A percentile compares a stretch with the other conserved stretches of the same genome.
Evolutionary conservation across 495 filamentous ascomycete genomes (phyloP).

Genomic region (Penicillium canariense): DNA sequence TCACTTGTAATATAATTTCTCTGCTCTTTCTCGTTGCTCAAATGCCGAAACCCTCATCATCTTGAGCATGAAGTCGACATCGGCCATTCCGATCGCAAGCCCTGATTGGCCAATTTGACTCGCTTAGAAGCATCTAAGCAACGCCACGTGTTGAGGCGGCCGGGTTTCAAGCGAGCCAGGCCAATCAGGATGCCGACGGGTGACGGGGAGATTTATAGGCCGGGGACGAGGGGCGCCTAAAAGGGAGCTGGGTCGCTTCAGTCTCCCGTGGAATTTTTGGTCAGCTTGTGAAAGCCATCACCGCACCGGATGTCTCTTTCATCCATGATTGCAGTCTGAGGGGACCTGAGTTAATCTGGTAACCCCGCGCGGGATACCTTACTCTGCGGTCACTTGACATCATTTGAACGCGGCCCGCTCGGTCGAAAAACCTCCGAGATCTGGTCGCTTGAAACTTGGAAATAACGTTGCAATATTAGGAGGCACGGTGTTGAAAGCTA

Average conservation of each 20-base stretch:
- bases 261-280: background rate
- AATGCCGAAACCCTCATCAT: background rate
- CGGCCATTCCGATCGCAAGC: background rate
- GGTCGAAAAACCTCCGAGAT: background rate
- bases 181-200: conserved; percentile 4
- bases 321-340: background rate
- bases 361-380: background rate
- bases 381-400: conserved; percentile 1
- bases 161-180: background rate
- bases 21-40: background rate
- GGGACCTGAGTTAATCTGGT: background rate
- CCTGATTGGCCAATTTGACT: background rate
- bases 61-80: background rate
- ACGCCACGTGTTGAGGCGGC: conserved; percentile 11
- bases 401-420: background rate
- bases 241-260: background rate
- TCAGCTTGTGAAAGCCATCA: background rate
- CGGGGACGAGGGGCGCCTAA: conserved; percentile 1
- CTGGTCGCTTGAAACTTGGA: background rate
- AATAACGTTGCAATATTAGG: background rate
- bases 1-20: background rate
- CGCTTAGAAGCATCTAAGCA: conserved; percentile 7
- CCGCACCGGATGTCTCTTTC: background rate
- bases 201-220: conserved; percentile 7
- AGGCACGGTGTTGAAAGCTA: background rate